Conservation (phyloP, 306 rosid genomes). For the Purshia tridentata region DNA sequence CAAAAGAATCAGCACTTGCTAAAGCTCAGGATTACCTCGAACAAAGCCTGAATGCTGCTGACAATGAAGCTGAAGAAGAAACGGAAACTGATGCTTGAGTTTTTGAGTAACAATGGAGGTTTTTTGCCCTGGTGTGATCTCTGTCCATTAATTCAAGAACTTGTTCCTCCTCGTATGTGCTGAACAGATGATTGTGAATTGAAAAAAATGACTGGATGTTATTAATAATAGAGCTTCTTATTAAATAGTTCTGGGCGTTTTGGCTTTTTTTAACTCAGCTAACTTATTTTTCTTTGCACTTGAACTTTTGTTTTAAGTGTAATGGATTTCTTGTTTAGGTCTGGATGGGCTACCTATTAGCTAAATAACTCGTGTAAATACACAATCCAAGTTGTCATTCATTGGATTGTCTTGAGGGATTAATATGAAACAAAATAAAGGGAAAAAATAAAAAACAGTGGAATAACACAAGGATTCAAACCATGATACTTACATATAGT, state of each 20-base stretch:
- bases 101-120: slow-evolving; percentile 10
- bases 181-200: background rate
- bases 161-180: background rate
- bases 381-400: no score
- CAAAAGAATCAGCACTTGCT: slow-evolving; percentile 76
- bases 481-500: background rate
- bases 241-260: background rate
- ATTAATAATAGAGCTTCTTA: background rate
- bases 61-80: slow-evolving; percentile 35
- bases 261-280: background rate
- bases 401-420: no score
- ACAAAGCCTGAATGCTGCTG: slow-evolving; percentile 27
- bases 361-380: no score
- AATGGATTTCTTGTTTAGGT: no score
- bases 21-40: slow-evolving; percentile 79
- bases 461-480: background rate
- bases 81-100: slow-evolving; percentile 34
- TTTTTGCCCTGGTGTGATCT: slow-evolving; percentile 20
- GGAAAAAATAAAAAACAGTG: background rate
- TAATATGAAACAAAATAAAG: no score
- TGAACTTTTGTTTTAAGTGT: no score
- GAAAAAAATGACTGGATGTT: background rate
- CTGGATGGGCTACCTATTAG: no score
- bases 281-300: no score
- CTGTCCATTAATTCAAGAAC: background rate